Evolutionary conservation across 441 rosid species (phyloP).

Genomic region (Lepidium campestre): DNA sequence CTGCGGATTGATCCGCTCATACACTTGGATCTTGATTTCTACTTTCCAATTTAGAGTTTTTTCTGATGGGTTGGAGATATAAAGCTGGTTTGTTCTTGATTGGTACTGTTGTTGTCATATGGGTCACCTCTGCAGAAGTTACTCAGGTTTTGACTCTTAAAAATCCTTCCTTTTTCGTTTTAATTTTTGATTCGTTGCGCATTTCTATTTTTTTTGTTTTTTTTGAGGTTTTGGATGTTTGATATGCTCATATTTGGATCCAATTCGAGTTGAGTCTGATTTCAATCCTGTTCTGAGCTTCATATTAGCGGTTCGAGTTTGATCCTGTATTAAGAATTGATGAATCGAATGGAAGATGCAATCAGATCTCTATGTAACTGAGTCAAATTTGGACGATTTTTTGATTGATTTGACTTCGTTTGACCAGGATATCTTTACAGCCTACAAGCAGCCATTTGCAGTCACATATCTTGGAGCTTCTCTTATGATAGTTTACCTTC

Average conservation of each 20-base stretch:
- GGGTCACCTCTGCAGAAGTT: constrained; percentile 99
- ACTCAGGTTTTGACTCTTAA: constrained; percentile 50
- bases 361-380: constrained; percentile 14
- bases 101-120: constrained; percentile 81
- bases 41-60: neutral
- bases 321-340: neutral
- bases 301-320: neutral
- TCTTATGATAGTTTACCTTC: constrained; percentile 92
- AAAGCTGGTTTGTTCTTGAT: constrained; percentile 85
- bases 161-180: neutral
- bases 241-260: constrained; percentile 3
- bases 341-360: neutral
- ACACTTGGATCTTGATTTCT: constrained; percentile 22
- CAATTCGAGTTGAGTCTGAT: neutral
- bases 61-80: constrained; percentile 76
- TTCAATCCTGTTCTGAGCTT: neutral
- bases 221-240: neutral
- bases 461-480: constrained; percentile 99
- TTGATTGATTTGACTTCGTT: constrained; percentile 12
- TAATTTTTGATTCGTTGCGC: neutral
- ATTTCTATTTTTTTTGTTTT: neutral
- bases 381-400: neutral
- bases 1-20: constrained; percentile 2
- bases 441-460: constrained; percentile 95
- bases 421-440: constrained; percentile 74